A percentile compares a stretch with the other conserved stretches of the same genome.
These are phyloP conservation scores for Cryptosporidium ubiquitum DNA, from an alignment of 169 alveolate genomes.

Conservation along the genomic window DNA sequence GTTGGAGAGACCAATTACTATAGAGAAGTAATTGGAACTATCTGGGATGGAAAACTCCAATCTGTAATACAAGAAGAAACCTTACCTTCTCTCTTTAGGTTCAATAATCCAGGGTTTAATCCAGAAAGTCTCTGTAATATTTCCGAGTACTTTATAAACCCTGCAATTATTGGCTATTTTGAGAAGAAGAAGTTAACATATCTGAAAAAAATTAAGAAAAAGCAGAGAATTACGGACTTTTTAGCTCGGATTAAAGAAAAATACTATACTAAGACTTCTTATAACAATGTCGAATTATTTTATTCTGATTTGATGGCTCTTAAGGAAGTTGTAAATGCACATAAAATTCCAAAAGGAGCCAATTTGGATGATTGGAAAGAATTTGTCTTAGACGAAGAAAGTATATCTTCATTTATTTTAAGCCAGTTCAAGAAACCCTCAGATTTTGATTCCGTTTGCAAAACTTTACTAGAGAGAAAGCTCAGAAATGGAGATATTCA, in stretches of 20 bases:
- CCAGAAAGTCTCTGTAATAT: constrained; percentile 48
- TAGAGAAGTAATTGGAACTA: constrained; percentile 50
- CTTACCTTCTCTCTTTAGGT: constrained; percentile 22
- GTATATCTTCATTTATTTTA: constrained; percentile 23
- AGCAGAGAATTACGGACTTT: too few species aligned
- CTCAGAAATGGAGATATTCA: constrained; percentile 13
- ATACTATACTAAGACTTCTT: neutral
- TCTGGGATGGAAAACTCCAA: constrained; percentile 68
- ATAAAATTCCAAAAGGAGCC: constrained; percentile 55
- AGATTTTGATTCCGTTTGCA: constrained; percentile 11
- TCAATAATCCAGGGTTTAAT: constrained; percentile 35
- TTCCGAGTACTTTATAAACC: constrained; percentile 13
- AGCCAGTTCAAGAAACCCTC: constrained; percentile 5
- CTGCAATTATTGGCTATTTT: constrained; percentile 60
- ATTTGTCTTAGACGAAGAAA: constrained; percentile 23
- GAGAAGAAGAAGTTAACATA: neutral
- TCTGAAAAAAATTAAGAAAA: constrained; percentile 3
- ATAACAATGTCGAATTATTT: neutral
- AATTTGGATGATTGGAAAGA: constrained; percentile 37
- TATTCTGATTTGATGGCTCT: constrained; percentile 4
- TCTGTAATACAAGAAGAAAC: neutral
- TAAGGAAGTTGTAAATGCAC: constrained; percentile 18
- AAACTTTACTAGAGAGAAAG: neutral
- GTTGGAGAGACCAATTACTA: constrained; percentile 1
- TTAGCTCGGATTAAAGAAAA: neutral